Percentiles rank a stretch among this genome's conserved stretches.
phyloP scores from a whole-genome alignment of 768 basidiomycete genomes.

The Agrocybe chaxingu region DNA sequence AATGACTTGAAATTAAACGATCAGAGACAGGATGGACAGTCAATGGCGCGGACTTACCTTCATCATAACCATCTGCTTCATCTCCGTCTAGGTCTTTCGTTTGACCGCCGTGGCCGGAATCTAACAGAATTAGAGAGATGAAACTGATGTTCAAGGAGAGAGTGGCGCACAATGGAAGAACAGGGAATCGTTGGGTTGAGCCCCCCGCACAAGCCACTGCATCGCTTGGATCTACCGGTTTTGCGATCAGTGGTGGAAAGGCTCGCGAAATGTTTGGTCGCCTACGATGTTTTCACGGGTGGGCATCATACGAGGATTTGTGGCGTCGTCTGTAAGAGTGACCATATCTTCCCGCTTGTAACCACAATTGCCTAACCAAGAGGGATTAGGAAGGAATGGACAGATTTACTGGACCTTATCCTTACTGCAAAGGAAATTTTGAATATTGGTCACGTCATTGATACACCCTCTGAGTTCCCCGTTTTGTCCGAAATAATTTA shows the following conservation, averaged over 20 bases:
- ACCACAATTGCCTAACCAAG: constrained; percentile 46
- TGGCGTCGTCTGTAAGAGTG: constrained; percentile 74
- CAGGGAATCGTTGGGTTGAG: constrained; percentile 78
- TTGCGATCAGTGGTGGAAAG: background rate
- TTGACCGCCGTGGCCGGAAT: constrained; percentile 95
- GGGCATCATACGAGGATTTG: constrained; percentile 60
- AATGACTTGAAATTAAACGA: constrained; percentile 50
- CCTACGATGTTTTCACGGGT: constrained; percentile 79
- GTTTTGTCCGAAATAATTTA: constrained; percentile 75
- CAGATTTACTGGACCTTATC: background rate
- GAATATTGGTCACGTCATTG: constrained; percentile 85
- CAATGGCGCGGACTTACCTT: constrained; percentile 41
- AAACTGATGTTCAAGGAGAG: background rate
- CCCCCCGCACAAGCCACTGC: constrained; percentile 87
- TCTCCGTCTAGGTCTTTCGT: constrained; percentile 81
- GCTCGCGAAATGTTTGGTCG: background rate
- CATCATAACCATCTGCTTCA: constrained; percentile 81
- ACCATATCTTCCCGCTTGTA: constrained; percentile 84
- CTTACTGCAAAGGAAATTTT: constrained; percentile 71
- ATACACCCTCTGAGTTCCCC: constrained; percentile 82
- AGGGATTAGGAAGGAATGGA: background rate
- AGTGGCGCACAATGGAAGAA: constrained; percentile 79
- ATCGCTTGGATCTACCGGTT: constrained; percentile 54
- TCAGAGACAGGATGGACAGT: background rate
- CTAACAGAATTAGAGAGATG: constrained; percentile 28